These are phyloP conservation scores for Moricandia arvensis DNA, from an alignment of 345 rosid species.

Conservation along the genomic window DNA sequence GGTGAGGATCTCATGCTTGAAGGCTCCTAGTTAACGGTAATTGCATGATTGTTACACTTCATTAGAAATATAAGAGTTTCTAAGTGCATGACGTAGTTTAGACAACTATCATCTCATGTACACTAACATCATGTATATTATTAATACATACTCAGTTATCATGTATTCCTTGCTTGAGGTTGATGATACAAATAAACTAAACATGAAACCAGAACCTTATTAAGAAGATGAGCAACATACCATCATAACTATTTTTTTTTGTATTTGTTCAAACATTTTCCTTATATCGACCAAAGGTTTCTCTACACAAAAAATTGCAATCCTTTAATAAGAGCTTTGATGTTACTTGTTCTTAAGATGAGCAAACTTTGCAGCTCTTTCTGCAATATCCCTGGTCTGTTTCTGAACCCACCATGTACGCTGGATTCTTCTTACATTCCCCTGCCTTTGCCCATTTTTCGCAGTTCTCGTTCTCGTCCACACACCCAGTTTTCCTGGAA, in stretches of 20 bases:
- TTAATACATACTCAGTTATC: slow-evolving; percentile 16
- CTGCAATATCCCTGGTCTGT: slow-evolving; percentile 58
- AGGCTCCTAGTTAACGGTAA: slow-evolving; percentile 52
- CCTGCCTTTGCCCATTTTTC: slow-evolving; percentile 63
- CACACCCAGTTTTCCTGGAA: slow-evolving; percentile 38
- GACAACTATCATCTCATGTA: slow-evolving; percentile 35
- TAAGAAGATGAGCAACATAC: neutral
- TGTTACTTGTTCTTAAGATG: slow-evolving; percentile 37
- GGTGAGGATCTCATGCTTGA: slow-evolving; percentile 49
- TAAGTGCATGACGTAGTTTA: slow-evolving; percentile 44
- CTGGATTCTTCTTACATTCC: slow-evolving; percentile 73
- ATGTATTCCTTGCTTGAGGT: slow-evolving; percentile 28
- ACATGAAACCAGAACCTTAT: slow-evolving; percentile 11
- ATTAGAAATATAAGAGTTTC: slow-evolving; percentile 38
- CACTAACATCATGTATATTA: slow-evolving; percentile 4
- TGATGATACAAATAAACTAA: neutral
- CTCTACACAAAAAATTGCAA: slow-evolving; percentile 24
- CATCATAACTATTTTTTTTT: slow-evolving; percentile 7
- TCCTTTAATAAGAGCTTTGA: slow-evolving; percentile 13
- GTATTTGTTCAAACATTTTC: slow-evolving; percentile 13
- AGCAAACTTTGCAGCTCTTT: slow-evolving; percentile 81
- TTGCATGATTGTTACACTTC: slow-evolving; percentile 66
- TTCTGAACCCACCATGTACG: slow-evolving; percentile 65
- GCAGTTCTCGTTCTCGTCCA: slow-evolving; percentile 53
- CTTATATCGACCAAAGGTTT: slow-evolving; percentile 5